Evolutionary conservation across 2,329 filamentous ascomycete genomes (phyloP).

Genomic region (Sporothrix humicola): DNA sequence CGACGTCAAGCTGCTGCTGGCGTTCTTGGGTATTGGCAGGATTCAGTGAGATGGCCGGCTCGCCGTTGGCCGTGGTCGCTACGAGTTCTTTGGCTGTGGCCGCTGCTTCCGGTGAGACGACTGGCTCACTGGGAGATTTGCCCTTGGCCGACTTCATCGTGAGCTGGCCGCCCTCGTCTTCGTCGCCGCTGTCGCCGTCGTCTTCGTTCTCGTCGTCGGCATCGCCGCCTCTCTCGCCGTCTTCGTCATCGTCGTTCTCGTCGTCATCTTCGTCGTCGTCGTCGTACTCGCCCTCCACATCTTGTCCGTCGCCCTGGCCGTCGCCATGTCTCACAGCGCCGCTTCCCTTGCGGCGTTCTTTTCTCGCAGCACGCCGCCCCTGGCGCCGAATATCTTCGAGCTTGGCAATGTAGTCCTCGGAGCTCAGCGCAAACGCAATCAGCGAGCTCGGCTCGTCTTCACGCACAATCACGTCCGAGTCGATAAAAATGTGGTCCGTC

Average conservation of each 20-base stretch:
- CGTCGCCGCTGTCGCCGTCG: not conserved
- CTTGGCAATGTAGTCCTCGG: constrained; percentile 84
- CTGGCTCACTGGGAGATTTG: not conserved
- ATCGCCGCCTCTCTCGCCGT: not conserved
- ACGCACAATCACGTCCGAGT: constrained; percentile 94
- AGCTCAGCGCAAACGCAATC: constrained; percentile 89
- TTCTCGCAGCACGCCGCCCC: constrained; percentile 40
- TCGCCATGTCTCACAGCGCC: constrained; percentile 40
- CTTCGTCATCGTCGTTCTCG: constrained; percentile 35
- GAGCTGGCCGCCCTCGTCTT: not conserved
- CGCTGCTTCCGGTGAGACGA: not conserved
- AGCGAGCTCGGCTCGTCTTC: constrained; percentile 97
- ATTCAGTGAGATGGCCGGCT: not conserved
- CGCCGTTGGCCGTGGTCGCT: not conserved
- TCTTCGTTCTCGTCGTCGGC: not conserved
- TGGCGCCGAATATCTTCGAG: constrained; percentile 68
- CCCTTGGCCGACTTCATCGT: constrained; percentile 2
- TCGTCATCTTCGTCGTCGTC: constrained; percentile 40
- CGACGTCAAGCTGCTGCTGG: not conserved
- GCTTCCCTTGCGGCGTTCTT: constrained; percentile 37
- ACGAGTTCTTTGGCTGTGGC: not conserved
- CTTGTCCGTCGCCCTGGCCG: constrained; percentile 34
- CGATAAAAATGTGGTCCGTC: constrained; percentile 93
- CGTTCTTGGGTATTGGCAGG: not conserved
- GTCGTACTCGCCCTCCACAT: not conserved